Base-by-base conservation (phyloP, 192 early-diverging fungal species). In the Glomus cerebriforme region DNA sequence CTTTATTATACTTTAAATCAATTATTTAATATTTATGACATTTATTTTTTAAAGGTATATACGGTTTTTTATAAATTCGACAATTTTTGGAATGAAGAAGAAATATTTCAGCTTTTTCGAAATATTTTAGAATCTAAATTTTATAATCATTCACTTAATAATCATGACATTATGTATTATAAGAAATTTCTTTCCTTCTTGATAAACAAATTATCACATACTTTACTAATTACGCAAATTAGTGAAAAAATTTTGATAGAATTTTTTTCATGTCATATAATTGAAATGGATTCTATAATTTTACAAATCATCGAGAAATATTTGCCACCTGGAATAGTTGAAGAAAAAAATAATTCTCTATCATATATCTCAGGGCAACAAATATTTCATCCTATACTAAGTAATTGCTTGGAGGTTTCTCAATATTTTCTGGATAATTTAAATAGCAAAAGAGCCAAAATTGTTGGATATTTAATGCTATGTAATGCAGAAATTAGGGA, bases 401-500 rank as follows among this genome's bases (percentile, higher is more conserved):
- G 12, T 31, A 64, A 64, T 29, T 31, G 24, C 24, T 2, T 31
- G 3, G 29, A 31, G 13, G 2, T 69, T 70, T 22, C 35, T 12
- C 26, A 27, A 78, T 78, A 47, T 29, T 47, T 81, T 67, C 24
- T 81, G 22, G 43, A 68, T 19, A 43, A 62, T 15, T 39, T 81
- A 37, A 78, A 81, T 39, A 29, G 2, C 22, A 45, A 34, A 49
- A 43, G 75, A 77, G 19, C 64, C 4, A 78, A 65, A 45, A 81
- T 81, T 19, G 19, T 81, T 15, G 22, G 45, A 37, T 29, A 37
- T 35, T 67, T 81, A 2, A 35, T 81, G 7, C 63, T 59, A 9
- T 59, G 64, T 17, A 71, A 6, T 17, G 4, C 69, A 27, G 63
- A 63, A 15, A 22, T 54, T 63, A 26, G 76, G 34, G 22, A 49